Percentiles rank a stretch among this genome's conserved stretches.
Evolutionary conservation across 352 stramenopile species (phyloP).

Genomic region (Phytophthora rubi): DNA sequence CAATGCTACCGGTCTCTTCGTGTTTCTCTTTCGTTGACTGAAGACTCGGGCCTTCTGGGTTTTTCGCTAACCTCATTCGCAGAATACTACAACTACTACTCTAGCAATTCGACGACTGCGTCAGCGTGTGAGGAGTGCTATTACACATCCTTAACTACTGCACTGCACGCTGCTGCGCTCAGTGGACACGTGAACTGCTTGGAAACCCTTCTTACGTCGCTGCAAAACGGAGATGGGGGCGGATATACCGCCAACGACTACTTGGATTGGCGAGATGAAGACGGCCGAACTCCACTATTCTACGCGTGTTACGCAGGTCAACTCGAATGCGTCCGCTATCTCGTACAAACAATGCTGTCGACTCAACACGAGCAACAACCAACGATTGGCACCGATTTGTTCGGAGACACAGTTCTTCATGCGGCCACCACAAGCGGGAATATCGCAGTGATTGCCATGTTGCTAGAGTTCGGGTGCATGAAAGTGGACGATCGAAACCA

Average conservation of each 20-base stretch:
- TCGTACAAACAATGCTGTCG: conserved; percentile 32
- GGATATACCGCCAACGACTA: conserved; percentile 36
- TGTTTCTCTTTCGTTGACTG: conserved; percentile 23
- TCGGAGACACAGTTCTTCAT: conserved; percentile 70
- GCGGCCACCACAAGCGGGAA: conserved; percentile 53
- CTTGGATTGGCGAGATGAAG: conserved; percentile 64
- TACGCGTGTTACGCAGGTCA: conserved; percentile 76
- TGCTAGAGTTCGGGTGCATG: conserved; percentile 52
- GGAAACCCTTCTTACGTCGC: conserved; percentile 40
- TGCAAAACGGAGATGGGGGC: conserved; percentile 22
- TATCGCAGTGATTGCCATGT: conserved; percentile 32
- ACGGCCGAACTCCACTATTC: conserved; percentile 72
- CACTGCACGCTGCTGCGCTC: conserved; percentile 63
- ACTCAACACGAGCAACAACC: conserved; percentile 5
- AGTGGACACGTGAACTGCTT: conserved; percentile 62
- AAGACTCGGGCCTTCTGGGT: conserved; percentile 33
- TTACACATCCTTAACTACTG: conserved; percentile 57
- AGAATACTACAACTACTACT: conserved; percentile 54
- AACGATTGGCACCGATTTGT: conserved; percentile 40
- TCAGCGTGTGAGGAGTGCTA: conserved; percentile 64
- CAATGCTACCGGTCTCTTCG: conserved; percentile 51
- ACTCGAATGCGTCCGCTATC: conserved; percentile 47
- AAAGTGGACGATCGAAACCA: conserved; percentile 53
- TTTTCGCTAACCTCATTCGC: conserved; percentile 61
- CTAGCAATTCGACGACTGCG: conserved; percentile 4